Conservation (phyloP, 768 basidiomycete species). For the Amyloporia xantha region DNA sequence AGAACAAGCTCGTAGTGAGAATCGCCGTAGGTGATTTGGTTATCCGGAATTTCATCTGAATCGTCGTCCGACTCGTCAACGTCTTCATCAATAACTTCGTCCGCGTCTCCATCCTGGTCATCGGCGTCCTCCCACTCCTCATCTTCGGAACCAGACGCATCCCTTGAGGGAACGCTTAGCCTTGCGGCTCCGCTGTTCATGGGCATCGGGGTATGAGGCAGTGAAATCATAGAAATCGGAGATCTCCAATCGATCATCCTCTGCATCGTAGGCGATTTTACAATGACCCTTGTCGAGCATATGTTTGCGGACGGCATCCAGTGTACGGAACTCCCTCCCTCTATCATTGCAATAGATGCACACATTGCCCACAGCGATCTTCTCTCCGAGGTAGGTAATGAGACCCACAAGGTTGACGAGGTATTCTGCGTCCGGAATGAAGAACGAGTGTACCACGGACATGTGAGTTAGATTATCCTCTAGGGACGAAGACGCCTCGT, state of each 20-base stretch:
- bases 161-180: too few relatives aligned
- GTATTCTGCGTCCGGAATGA: constrained; percentile 90
- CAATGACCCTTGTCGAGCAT: constrained; percentile 97
- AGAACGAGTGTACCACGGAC: constrained; percentile 85
- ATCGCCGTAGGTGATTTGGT: constrained; percentile 72
- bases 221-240: constrained; percentile 95
- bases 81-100: constrained; percentile 29
- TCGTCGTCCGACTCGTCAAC: constrained; percentile 31
- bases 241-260: constrained; percentile 74
- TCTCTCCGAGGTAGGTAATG: constrained; percentile 82
- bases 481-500: constrained; percentile 39
- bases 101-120: constrained; percentile 22
- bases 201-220: constrained; percentile 58
- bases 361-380: constrained; percentile 86
- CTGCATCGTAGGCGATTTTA: constrained; percentile 87
- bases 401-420: constrained; percentile 81
- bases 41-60: constrained; percentile 27
- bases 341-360: constrained; percentile 88
- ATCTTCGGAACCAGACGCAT: constrained; percentile 9
- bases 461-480: constrained; percentile 80
- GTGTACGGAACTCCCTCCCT: constrained; percentile 68
- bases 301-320: constrained; percentile 89
- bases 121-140: constrained; percentile 31
- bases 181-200: constrained; percentile 8
- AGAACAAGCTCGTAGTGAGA: constrained; percentile 83